Percentiles rank a stretch among this genome's conserved stretches.
Conservation (phyloP, 305 asterid species). For the Solanum hybrid region DNA sequence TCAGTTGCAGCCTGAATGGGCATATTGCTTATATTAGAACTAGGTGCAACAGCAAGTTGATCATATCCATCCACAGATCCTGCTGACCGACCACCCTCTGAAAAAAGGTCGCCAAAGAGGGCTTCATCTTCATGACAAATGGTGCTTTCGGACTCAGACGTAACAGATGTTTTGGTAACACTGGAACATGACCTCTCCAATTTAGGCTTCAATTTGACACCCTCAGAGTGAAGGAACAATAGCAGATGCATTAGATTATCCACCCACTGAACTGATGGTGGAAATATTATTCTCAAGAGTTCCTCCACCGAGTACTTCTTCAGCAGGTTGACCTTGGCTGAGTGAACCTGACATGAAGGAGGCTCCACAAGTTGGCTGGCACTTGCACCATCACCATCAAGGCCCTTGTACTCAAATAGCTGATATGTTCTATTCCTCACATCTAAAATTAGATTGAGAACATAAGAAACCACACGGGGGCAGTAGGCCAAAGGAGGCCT, state of each 20-base stretch:
- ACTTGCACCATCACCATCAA: constrained; percentile 17
- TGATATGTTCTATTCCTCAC: constrained; percentile 47
- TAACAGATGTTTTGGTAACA: constrained; percentile 54
- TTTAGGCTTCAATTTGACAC: constrained; percentile 64
- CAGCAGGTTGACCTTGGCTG: constrained; percentile 35
- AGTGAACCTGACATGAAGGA: constrained; percentile 42
- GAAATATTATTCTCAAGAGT: constrained; percentile 55
- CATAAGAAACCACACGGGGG: constrained; percentile 66
- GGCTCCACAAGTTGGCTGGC: constrained; percentile 23
- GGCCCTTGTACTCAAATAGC: constrained; percentile 41
- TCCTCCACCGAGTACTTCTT: constrained; percentile 61
- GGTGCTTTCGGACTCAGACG: constrained; percentile 64
- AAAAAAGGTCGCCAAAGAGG: constrained; percentile 94
- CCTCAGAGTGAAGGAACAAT: constrained; percentile 74
- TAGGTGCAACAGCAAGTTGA: constrained; percentile 49
- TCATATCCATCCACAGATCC: constrained; percentile 80
- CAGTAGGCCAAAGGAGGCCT: constrained; percentile 73
- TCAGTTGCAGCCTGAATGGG: constrained; percentile 79
- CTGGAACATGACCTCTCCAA: constrained; percentile 66
- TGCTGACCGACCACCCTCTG: constrained; percentile 86
- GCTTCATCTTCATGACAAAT: constrained; percentile 94
- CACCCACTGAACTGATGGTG: constrained; percentile 71
- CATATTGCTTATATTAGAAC: constrained; percentile 54
- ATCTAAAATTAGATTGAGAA: constrained; percentile 62
- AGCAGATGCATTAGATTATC: constrained; percentile 70